A percentile compares a stretch with the other conserved stretches of the same genome.
These are phyloP conservation scores for Hemisphaericaspora subhashii DNA, from an alignment of 1,139 yeast species.

Conservation along the genomic window DNA sequence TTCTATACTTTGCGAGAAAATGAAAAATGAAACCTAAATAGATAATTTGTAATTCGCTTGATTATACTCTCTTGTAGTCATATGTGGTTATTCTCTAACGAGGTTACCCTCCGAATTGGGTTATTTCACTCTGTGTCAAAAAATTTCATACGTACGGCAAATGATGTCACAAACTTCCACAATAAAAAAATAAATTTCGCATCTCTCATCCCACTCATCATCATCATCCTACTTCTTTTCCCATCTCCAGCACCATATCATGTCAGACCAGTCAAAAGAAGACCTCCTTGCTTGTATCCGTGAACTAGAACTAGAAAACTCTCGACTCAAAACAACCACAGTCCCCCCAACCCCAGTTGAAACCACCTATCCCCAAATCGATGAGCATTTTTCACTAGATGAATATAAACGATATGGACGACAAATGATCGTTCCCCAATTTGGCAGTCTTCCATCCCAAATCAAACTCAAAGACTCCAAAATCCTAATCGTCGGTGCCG, in stretches of 20 bases:
- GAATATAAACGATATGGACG: constrained; percentile 89
- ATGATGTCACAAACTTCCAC: too few relatives aligned
- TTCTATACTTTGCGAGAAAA: too few relatives aligned
- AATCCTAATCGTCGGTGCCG: constrained; percentile 88
- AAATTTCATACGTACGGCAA: too few relatives aligned
- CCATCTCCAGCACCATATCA: neutral
- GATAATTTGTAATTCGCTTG: too few relatives aligned
- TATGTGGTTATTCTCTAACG: too few relatives aligned
- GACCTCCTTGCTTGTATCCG: constrained; percentile 22
- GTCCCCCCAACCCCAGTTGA: neutral
- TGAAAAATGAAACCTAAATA: neutral
- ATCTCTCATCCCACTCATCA: neutral
- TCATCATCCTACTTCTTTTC: neutral
- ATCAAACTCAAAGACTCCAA: constrained; percentile 52
- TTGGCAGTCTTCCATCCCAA: constrained; percentile 62
- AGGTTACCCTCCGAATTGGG: too few relatives aligned
- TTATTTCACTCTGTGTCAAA: too few relatives aligned
- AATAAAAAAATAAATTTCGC: too few relatives aligned
- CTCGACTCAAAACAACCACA: neutral
- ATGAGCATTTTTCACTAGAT: constrained; percentile 40
- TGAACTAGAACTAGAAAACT: constrained; percentile 27
- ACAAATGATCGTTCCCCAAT: constrained; percentile 87
- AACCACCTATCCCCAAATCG: constrained; percentile 6
- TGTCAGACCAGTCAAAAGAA: constrained; percentile 14
- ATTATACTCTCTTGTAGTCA: too few relatives aligned